Base-by-base conservation (phyloP, 2,329 filamentous ascomycete species). In the Colletotrichum navitas region DNA sequence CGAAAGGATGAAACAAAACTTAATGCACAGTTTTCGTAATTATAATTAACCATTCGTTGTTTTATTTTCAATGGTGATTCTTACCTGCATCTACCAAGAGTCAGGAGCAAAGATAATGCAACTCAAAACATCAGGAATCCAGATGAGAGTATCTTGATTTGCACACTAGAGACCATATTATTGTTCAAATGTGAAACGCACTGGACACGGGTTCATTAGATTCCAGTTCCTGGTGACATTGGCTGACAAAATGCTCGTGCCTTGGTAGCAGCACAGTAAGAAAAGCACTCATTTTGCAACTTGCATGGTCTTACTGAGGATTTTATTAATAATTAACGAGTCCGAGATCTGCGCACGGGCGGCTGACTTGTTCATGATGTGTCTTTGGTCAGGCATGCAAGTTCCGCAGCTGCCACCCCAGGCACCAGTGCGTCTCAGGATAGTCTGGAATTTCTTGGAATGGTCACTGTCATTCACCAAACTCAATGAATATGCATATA, bases 181-280 rank as follows among this genome's bases (percentile, higher is more conserved):
- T 21, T 21, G 5, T 43, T 5, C 7, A 18, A 8, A 43, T 18
- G 14, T n/a, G 12, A 3, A 45, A 18, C 43, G 2, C 21, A 45
- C 10, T 10, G 0, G 18, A 7, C 4, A 45, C 7, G 8, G 8
- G 8, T n/a, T 11, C n/a, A 4, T 4, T 4, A 1, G 3, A 4
- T 4, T 51, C 14, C 12, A 51, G 26, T 16, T 1, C 10, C 14
- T 29, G 14, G 16, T 16, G 24, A 29, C 8, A 29, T 26, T 26
- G 7, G 14, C 24, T 11, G n/a, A 3, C 6, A 8, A 10, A 29
- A 7, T 16, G 14, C 12, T 6, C 14, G 14, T 51, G 26, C 12
- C 5, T 29, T 3, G 14, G 12, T 12, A 12, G 24, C 24, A 8
- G 24, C 49, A 8, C 6, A 16, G 21, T 14, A 51, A 2, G 14